Base-by-base conservation (phyloP, 768 basidiomycete species). In the Lactifluus echinatus region DNA sequence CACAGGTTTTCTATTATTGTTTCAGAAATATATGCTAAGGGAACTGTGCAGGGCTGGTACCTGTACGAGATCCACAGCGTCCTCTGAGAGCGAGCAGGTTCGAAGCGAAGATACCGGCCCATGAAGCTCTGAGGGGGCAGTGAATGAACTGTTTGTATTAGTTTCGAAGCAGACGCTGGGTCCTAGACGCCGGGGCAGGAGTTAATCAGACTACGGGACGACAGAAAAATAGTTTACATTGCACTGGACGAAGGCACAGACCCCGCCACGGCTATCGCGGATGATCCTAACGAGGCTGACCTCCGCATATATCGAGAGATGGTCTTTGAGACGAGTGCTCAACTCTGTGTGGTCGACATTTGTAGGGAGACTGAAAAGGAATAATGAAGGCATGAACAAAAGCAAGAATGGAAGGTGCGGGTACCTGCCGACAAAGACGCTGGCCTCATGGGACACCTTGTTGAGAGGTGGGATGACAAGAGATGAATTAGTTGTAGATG, bases 161-260 rank as follows among this genome's bases (percentile, higher is more conserved):
- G 73, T 43, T 70, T 68, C 21, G 79, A 72, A 1, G 88, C 86
- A 2, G 82, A 74, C 15, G 70, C 66, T 4, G 83, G 74, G 61
- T 82, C 75, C 87, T 89, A 60, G 42, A 14, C 31, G 50, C 4
- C 29, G 33, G 11, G 10, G 31, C 55, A 33, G 31, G 47, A 15
- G n/a, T 31, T 21, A 24, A 10, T 21, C 29, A n/a, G 39, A 33
- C 6, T n/a, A 54, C 14, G 42, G 24, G 21, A 52, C 31, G 26
- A 56, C 23, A 60, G 50, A 47, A 43, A 56, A 50, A 54, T 47
- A 17, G 61, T 75, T 43, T 65, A 89, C 89, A 75, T 88, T 79
- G 76, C 88, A 90, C 70, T 91, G 89, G 23, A 89, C 83, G 68
- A 92, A 92, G 55, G 89, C 89, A 66, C 89, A 91, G 44, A 86